Evolutionary conservation across 768 basidiomycete species (phyloP).

Genomic region (Leucocoprinus sp.): DNA sequence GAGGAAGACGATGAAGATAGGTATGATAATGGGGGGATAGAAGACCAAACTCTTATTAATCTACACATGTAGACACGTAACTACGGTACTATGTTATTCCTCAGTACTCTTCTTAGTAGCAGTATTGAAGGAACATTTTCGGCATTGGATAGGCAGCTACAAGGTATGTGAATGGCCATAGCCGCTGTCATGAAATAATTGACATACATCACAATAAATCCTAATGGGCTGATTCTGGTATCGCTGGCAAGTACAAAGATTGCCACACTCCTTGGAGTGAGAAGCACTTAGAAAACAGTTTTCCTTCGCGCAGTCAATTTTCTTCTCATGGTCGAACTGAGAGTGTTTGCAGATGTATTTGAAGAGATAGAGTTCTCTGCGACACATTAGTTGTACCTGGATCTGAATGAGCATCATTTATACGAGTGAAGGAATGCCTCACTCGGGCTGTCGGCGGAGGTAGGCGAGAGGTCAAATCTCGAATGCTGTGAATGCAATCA

Average conservation of each 20-base stretch:
- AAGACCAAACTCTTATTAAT: conserved; percentile 54
- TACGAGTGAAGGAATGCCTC: conserved; percentile 17
- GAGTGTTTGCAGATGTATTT: conserved; percentile 50
- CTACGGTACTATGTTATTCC: neutral
- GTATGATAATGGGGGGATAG: conserved; percentile 61
- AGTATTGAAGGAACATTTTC: neutral
- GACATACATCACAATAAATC: conserved; percentile 36
- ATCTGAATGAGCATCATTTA: conserved; percentile 16
- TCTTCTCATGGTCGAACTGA: conserved; percentile 31
- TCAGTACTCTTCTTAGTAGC: neutral
- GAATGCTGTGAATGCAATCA: conserved; percentile 11
- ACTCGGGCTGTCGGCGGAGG: conserved; percentile 45
- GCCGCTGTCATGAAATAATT: neutral
- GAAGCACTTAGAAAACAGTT: conserved; percentile 38
- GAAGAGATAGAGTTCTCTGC: conserved; percentile 47
- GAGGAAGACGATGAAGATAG: conserved; percentile 46
- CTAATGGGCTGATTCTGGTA: conserved; percentile 58
- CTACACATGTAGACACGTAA: conserved; percentile 17
- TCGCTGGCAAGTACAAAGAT: conserved; percentile 38
- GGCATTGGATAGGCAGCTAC: neutral
- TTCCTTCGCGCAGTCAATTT: conserved; percentile 44
- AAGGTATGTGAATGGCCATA: neutral
- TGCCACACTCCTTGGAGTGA: conserved; percentile 40
- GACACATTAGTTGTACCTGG: conserved; percentile 41
- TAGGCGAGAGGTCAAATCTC: conserved; percentile 28